A percentile compares a stretch with the other conserved stretches of the same genome.
Evolutionary conservation across 2,329 filamentous ascomycete genomes (phyloP).

Genomic region (Paraphoma chrysanthemicola): DNA sequence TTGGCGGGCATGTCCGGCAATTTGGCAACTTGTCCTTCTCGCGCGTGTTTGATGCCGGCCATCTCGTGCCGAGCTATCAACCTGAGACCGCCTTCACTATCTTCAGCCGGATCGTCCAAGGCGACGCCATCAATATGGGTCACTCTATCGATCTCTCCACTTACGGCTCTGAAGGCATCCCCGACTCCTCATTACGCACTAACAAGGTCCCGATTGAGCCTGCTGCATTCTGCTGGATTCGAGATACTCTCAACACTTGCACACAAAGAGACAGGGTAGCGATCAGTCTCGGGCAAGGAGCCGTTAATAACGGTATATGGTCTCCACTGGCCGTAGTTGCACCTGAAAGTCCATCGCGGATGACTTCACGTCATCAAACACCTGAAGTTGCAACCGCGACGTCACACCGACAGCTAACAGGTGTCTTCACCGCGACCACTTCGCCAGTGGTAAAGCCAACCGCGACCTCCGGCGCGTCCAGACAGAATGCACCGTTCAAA

Average conservation of each 20-base stretch:
- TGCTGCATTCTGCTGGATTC: conserved; percentile 66
- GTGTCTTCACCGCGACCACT: conserved; percentile 12
- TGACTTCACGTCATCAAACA: neutral
- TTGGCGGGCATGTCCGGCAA: conserved; percentile 75
- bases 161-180: conserved; percentile 65
- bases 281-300: conserved; percentile 56
- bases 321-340: conserved; percentile 7
- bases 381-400: neutral
- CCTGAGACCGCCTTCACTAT: conserved; percentile 59
- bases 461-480: conserved; percentile 2
- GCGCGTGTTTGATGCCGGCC: conserved; percentile 60
- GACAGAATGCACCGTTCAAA: neutral
- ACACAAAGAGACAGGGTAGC: conserved; percentile 57
- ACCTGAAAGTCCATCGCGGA: neutral
- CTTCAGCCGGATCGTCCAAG: conserved; percentile 59
- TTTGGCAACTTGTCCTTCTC: conserved; percentile 69
- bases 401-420: neutral
- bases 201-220: conserved; percentile 60
- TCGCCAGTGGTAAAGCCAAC: neutral
- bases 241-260: conserved; percentile 59
- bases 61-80: conserved; percentile 55
- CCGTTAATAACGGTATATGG: conserved; percentile 30
- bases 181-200: conserved; percentile 61
- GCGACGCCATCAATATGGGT: conserved; percentile 57
- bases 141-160: conserved; percentile 57